phyloP scores from a whole-genome alignment of 1,284 basidiomycete genomes.

The Pterulicium gracile region DNA sequence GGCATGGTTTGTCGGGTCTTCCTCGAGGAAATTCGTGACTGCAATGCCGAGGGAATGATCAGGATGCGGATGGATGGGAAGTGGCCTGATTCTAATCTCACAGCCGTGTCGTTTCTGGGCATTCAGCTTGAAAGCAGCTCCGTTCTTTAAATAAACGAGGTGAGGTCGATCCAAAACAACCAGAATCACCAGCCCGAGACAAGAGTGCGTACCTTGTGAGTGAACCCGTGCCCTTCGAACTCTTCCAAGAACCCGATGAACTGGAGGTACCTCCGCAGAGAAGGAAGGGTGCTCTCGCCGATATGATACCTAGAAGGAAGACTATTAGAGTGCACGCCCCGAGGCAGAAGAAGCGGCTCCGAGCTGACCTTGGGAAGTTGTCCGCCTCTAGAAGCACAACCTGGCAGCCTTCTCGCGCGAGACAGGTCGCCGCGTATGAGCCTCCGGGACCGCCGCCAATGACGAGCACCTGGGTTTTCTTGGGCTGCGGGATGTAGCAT shows the following conservation, averaged over 20 bases:
- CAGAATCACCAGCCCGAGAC: not conserved
- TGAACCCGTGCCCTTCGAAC: slow-evolving; percentile 23
- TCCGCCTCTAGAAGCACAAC: slow-evolving; percentile 38
- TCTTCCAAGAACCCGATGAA: slow-evolving; percentile 27
- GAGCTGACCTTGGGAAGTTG: slow-evolving; percentile 34
- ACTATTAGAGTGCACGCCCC: too few relatives aligned
- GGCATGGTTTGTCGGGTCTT: not conserved
- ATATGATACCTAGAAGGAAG: slow-evolving; percentile 25
- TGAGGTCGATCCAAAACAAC: not conserved
- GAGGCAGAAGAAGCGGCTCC: too few relatives aligned
- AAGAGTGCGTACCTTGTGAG: slow-evolving; percentile 20
- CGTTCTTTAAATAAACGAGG: not conserved
- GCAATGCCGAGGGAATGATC: not conserved
- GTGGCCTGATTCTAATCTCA: not conserved
- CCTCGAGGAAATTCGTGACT: not conserved
- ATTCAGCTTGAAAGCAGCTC: not conserved
- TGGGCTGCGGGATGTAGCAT: not conserved
- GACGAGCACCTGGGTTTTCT: not conserved
- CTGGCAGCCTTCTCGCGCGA: slow-evolving; percentile 38
- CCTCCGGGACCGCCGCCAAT: slow-evolving; percentile 30
- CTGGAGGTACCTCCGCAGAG: slow-evolving; percentile 23
- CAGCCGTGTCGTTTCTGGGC: not conserved
- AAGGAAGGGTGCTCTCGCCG: slow-evolving; percentile 29
- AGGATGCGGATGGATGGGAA: not conserved
- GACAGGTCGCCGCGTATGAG: slow-evolving; percentile 33